Evolutionary conservation across 192 early-diverging fungal species (phyloP).

Genomic region (Funneliformis geosporum): DNA sequence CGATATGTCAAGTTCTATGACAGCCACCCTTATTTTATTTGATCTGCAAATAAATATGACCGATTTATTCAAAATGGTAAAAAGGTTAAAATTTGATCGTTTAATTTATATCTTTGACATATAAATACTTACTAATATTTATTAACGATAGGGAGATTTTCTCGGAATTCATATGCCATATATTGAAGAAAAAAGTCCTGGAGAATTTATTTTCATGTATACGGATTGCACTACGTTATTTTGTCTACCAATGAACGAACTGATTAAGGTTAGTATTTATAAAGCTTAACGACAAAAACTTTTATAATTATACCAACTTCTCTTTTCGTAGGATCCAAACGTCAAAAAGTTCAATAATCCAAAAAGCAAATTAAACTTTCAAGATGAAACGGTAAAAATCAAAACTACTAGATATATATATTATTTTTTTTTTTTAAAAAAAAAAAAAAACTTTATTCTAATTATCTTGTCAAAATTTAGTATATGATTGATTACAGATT

Average conservation of each 20-base stretch:
- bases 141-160: background rate
- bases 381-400: background rate
- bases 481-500: background rate
- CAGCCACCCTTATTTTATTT: background rate
- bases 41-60: background rate
- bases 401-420: too few relatives aligned
- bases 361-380: conserved; percentile 5
- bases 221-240: background rate
- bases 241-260: conserved; percentile 12
- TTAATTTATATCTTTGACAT: background rate
- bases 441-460: too few relatives aligned
- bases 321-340: background rate
- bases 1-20: background rate
- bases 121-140: background rate
- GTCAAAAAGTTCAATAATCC: background rate
- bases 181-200: background rate
- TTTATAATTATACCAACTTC: background rate
- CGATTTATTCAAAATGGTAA: background rate
- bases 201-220: background rate
- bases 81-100: background rate
- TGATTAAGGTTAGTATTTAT: background rate
- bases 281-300: background rate
- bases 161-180: conserved; percentile 12
- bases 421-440: too few relatives aligned
- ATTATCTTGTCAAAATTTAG: too few relatives aligned